These are phyloP conservation scores for Harringtonia aguacate DNA, from an alignment of 2,329 filamentous ascomycete genomes.

Conservation along the genomic window DNA sequence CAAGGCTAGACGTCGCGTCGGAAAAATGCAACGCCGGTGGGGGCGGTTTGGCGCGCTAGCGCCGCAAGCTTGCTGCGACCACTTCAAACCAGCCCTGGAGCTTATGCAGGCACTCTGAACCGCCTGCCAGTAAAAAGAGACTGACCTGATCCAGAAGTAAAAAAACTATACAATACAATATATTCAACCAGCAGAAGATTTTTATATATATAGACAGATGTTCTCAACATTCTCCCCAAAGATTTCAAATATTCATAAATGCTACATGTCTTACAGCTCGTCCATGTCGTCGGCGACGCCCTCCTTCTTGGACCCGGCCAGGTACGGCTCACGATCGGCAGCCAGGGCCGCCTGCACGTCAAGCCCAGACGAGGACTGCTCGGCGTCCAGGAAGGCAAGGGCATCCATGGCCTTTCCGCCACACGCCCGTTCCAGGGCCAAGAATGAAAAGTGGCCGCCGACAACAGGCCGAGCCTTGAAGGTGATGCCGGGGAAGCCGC, in stretches of 20 bases:
- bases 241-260: background rate
- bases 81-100: no score
- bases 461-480: slow-evolving; percentile 80
- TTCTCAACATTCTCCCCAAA: no score
- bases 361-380: slow-evolving; percentile 9
- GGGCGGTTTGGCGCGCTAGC: background rate
- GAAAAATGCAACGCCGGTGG: background rate
- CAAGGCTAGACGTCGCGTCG: no score
- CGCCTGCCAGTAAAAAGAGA: no score
- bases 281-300: slow-evolving; percentile 1
- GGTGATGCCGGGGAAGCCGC: slow-evolving; percentile 59
- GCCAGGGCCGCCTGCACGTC: slow-evolving; percentile 11
- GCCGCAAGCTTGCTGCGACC: no score
- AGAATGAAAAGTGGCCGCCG: slow-evolving; percentile 75
- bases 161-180: no score
- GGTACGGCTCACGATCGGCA: slow-evolving; percentile 8
- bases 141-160: no score
- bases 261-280: slow-evolving; percentile 6
- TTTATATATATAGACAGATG: no score
- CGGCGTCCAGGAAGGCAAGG: slow-evolving; percentile 37
- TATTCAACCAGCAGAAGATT: no score
- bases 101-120: no score
- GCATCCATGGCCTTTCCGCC: slow-evolving; percentile 54
- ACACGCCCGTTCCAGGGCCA: slow-evolving; percentile 73
- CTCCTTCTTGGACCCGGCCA: background rate